Evolutionary conservation across 1,284 basidiomycete species (phyloP).

Genomic region (Ceratobasidium sp.): DNA sequence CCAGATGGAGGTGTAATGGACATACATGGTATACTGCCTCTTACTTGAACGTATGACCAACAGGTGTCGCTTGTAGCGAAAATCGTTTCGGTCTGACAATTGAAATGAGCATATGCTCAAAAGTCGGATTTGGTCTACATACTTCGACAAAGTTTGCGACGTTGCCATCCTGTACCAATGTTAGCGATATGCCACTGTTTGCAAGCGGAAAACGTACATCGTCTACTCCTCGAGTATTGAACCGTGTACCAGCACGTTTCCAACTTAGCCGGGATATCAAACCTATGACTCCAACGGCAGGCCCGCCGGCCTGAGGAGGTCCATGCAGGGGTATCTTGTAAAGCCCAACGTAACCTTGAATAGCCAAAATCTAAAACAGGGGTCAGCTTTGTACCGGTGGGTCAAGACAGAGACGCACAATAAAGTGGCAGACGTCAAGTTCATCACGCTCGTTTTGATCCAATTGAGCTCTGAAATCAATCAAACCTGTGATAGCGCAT

Average conservation of each 20-base stretch:
- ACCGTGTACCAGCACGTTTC: slow-evolving; percentile 96
- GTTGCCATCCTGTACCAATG: slow-evolving; percentile 70
- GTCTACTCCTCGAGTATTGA: slow-evolving; percentile 96
- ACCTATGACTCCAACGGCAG: slow-evolving; percentile 71
- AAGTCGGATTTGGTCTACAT: slow-evolving; percentile 44
- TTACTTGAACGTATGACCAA: slow-evolving; percentile 90
- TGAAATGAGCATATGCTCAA: neutral
- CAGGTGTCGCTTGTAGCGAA: slow-evolving; percentile 84
- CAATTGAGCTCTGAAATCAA: slow-evolving; percentile 80
- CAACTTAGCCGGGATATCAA: slow-evolving; percentile 89
- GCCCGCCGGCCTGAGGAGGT: slow-evolving; percentile 72
- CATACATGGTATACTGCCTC: slow-evolving; percentile 92
- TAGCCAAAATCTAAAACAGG: slow-evolving; percentile 73
- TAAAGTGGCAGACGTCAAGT: slow-evolving; percentile 78
- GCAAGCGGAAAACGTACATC: slow-evolving; percentile 55
- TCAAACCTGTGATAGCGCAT: slow-evolving; percentile 50
- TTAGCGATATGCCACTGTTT: neutral
- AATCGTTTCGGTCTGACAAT: slow-evolving; percentile 82
- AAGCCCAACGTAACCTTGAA: slow-evolving; percentile 89
- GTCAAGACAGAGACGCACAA: slow-evolving; percentile 57
- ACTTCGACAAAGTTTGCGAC: slow-evolving; percentile 98
- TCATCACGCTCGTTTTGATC: slow-evolving; percentile 72
- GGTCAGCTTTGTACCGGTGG: slow-evolving; percentile 36
- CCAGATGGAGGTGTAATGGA: slow-evolving; percentile 44
- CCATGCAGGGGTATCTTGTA: slow-evolving; percentile 74